Conservation (phyloP, 441 rosid species). For the Sinapis alba region DNA sequence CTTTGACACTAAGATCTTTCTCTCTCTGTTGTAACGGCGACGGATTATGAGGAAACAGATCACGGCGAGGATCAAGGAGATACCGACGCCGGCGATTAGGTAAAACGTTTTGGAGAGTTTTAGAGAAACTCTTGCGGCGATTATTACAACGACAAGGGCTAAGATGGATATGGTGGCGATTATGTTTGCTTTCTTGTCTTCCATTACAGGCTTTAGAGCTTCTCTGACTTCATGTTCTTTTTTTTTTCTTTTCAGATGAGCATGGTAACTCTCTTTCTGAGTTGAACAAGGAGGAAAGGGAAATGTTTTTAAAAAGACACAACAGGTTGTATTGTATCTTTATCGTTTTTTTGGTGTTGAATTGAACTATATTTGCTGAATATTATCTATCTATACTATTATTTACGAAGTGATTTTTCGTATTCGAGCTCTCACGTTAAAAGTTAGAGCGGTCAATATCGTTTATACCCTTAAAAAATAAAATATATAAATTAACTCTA, state of each 20-base stretch:
- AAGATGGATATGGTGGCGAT: slow-evolving; percentile 40
- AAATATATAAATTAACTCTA: too few species aligned
- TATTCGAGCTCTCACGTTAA: too few species aligned
- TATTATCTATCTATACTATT: too few species aligned
- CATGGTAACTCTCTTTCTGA: not conserved
- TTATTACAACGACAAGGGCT: slow-evolving; percentile 45
- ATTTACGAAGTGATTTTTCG: too few species aligned
- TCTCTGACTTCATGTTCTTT: slow-evolving; percentile 25
- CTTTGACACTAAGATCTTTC: slow-evolving; percentile 47
- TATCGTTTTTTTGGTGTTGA: not conserved
- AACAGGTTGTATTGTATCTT: not conserved
- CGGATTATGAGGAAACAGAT: slow-evolving; percentile 48
- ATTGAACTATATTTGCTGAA: not conserved
- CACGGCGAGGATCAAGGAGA: slow-evolving; percentile 63
- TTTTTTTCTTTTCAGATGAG: slow-evolving; percentile 5
- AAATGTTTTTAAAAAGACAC: not conserved
- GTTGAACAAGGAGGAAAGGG: too few species aligned
- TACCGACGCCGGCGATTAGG: slow-evolving; percentile 68
- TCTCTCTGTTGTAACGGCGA: slow-evolving; percentile 47
- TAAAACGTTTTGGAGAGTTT: slow-evolving; percentile 63
- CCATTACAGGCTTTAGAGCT: slow-evolving; percentile 53
- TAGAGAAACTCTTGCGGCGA: slow-evolving; percentile 49
- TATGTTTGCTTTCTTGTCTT: slow-evolving; percentile 65
- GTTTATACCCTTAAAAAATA: too few species aligned
- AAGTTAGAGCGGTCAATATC: too few species aligned